phyloP scores from a whole-genome alignment of 768 basidiomycete genomes.

The Termitomyces sp. region DNA sequence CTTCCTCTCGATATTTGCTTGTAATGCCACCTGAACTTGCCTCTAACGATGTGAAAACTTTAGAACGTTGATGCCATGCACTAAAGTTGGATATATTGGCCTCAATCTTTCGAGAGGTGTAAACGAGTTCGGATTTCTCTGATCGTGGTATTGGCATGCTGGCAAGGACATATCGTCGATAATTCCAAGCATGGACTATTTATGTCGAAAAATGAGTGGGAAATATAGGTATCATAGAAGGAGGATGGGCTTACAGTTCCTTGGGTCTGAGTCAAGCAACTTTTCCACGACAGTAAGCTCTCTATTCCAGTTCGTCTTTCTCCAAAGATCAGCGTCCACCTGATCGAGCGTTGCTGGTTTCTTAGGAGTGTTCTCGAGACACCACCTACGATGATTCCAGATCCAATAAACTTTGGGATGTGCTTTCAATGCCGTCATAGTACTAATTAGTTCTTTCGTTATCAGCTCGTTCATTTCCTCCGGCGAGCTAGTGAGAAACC shows the following conservation, averaged over 20 bases:
- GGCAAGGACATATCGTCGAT: conserved; percentile 79
- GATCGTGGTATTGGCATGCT: conserved; percentile 58
- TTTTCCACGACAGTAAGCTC: conserved; percentile 88
- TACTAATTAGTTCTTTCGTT: conserved; percentile 71
- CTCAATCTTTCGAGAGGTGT: conserved; percentile 88
- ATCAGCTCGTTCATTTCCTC: conserved; percentile 61
- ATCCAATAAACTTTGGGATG: conserved; percentile 98
- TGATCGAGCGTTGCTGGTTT: conserved; percentile 49
- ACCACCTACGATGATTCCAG: conserved; percentile 98
- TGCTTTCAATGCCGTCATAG: conserved; percentile 70
- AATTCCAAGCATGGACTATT: conserved; percentile 92
- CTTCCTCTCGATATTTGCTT: conserved; percentile 58
- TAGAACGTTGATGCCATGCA: conserved; percentile 97
- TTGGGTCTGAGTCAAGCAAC: conserved; percentile 85
- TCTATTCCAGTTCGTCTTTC: conserved; percentile 71
- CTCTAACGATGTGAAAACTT: conserved; percentile 68
- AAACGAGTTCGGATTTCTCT: conserved; percentile 67
- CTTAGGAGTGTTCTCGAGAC: conserved; percentile 78
- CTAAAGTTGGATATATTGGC: conserved; percentile 96
- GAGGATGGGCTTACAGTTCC: conserved; percentile 70
- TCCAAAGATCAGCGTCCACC: conserved; percentile 61
- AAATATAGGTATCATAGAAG: too few relatives aligned
- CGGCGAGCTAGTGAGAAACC: conserved; percentile 41
- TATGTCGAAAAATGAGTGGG: neutral
- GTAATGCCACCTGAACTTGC: conserved; percentile 46